phyloP scores from a whole-genome alignment of 345 rosid genomes.

The Kandelia obovata region DNA sequence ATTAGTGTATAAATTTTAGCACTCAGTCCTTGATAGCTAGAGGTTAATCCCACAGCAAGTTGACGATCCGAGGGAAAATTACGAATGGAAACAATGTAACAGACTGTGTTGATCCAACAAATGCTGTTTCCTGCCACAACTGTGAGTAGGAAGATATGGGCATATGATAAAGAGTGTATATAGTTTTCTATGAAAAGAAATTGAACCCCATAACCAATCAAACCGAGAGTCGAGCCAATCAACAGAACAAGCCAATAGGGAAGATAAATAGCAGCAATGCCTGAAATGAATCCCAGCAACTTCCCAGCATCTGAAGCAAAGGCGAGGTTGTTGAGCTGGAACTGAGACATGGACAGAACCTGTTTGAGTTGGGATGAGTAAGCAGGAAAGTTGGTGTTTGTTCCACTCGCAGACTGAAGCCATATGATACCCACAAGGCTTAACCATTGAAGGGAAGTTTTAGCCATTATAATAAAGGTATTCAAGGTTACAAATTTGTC shows the following conservation, averaged over 20 bases:
- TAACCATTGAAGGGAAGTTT: constrained; percentile 54
- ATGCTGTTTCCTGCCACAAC: constrained; percentile 83
- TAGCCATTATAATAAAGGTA: constrained; percentile 26
- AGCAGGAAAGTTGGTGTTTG: constrained; percentile 81
- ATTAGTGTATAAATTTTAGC: constrained; percentile 68
- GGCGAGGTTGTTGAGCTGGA: constrained; percentile 77
- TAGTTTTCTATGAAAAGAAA: constrained; percentile 52
- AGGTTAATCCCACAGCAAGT: constrained; percentile 61
- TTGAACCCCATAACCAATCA: constrained; percentile 74
- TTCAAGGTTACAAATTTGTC: background rate
- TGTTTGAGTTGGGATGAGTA: constrained; percentile 83
- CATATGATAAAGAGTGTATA: constrained; percentile 47
- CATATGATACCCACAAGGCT: constrained; percentile 69
- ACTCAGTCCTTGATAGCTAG: constrained; percentile 75
- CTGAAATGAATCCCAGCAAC: constrained; percentile 76
- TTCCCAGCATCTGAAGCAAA: constrained; percentile 97
- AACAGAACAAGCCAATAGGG: constrained; percentile 77
- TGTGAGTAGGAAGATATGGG: constrained; percentile 54
- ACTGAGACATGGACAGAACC: constrained; percentile 66
- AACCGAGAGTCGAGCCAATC: constrained; percentile 57
- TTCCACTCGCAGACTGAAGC: constrained; percentile 78
- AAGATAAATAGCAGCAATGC: constrained; percentile 68
- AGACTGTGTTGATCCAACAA: constrained; percentile 94
- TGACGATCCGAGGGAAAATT: constrained; percentile 56
- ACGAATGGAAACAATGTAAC: constrained; percentile 47